Conservation (phyloP, 108 stramenopile genomes). For the Chaetoceros muelleri region DNA sequence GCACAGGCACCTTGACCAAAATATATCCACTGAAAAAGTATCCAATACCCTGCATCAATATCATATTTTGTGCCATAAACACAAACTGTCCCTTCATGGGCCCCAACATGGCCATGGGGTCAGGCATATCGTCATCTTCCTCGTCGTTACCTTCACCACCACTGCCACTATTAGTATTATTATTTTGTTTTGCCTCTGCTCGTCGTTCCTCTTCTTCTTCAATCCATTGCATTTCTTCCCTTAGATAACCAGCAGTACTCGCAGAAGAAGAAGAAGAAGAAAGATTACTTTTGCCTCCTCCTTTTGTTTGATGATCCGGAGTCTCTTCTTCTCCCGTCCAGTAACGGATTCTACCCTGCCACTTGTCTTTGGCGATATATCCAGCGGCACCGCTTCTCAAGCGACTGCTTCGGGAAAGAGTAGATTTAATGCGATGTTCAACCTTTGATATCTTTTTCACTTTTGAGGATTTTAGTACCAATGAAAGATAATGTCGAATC, state of each 20-base stretch:
- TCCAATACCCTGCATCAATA: conserved; percentile 96
- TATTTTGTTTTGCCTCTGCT: conserved; percentile 24
- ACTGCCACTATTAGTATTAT: conserved; percentile 17
- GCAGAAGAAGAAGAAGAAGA: background rate
- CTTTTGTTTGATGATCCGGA: too few relatives aligned
- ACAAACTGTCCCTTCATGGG: conserved; percentile 88
- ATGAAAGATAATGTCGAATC: conserved; percentile 43
- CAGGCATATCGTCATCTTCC: conserved; percentile 30
- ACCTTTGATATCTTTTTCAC: conserved; percentile 19
- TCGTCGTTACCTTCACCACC: conserved; percentile 26
- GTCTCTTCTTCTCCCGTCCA: conserved; percentile 1
- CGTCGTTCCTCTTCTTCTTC: conserved; percentile 14
- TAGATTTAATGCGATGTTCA: conserved; percentile 22
- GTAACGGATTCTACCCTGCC: conserved; percentile 28
- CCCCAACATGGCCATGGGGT: conserved; percentile 65
- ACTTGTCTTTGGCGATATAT: conserved; percentile 33
- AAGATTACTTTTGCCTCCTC: background rate
- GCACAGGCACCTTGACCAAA: conserved; percentile 91
- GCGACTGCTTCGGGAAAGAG: conserved; percentile 20
- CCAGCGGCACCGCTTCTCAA: conserved; percentile 37
- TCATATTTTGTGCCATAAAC: conserved; percentile 97
- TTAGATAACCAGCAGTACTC: conserved; percentile 3
- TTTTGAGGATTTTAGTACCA: conserved; percentile 39
- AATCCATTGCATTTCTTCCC: conserved; percentile 28
- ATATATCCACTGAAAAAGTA: conserved; percentile 95